Conservation (phyloP, 2,329 filamentous ascomycete species). For the Catunica adiposa region DNA sequence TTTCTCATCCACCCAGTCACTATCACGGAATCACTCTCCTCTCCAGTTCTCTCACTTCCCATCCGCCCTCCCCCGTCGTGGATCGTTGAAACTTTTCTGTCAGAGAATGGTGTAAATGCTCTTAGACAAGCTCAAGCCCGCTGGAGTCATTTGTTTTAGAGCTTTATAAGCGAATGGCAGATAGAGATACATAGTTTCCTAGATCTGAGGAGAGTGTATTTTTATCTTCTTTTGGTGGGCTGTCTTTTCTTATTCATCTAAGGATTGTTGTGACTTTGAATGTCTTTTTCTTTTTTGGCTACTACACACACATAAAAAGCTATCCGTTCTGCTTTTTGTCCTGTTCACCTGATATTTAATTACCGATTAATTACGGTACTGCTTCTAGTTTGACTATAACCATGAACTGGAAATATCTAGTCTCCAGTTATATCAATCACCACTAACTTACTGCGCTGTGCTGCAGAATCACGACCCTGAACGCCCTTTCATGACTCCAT, state of each 20-base stretch:
- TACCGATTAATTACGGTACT: background rate
- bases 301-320: no score
- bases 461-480: background rate
- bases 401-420: background rate
- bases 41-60: no score
- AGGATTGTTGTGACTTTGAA: background rate
- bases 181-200: background rate
- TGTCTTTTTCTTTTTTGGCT: background rate
- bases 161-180: background rate
- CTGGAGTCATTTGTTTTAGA: background rate
- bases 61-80: background rate
- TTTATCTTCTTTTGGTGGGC: background rate
- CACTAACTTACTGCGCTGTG: background rate
- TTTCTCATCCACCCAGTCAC: no score
- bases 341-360: background rate
- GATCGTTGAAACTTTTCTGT: slow-evolving; percentile 1
- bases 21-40: background rate
- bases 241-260: background rate
- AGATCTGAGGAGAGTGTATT: background rate
- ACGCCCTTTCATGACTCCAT: background rate
- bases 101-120: background rate
- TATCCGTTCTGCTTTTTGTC: background rate
- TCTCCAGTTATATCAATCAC: background rate
- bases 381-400: background rate
- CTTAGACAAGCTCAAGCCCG: background rate